Evolutionary conservation across 192 early-diverging fungal species (phyloP).

Genomic region (Entomortierella lignicola): DNA sequence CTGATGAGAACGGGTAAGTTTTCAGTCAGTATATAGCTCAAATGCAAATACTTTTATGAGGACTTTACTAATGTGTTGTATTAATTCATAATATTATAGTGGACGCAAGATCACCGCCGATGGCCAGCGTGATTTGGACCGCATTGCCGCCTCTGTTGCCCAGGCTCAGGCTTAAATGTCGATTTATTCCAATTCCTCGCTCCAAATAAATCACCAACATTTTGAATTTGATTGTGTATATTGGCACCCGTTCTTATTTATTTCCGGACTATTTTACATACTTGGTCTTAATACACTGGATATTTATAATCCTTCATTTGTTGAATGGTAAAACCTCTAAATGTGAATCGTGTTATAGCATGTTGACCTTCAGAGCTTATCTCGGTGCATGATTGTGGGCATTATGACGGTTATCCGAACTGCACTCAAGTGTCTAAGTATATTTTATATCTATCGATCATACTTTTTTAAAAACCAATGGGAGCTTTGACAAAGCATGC

Average conservation of each 20-base stretch:
- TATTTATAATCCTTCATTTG: no score
- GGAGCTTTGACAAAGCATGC: no score
- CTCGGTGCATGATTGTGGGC: no score
- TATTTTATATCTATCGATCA: no score
- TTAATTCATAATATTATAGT: conserved; percentile 52
- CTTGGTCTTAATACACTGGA: no score
- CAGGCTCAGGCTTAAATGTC: conserved; percentile 50
- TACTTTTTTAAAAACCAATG: no score
- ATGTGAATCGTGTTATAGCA: no score
- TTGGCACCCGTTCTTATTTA: not conserved
- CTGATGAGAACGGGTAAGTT: conserved; percentile 81
- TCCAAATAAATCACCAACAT: conserved; percentile 37
- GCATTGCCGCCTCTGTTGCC: conserved; percentile 78
- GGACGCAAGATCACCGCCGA: conserved; percentile 95
- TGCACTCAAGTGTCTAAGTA: no score
- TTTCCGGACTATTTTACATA: not conserved
- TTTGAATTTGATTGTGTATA: conserved; percentile 27
- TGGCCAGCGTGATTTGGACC: conserved; percentile 99
- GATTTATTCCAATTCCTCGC: conserved; percentile 19
- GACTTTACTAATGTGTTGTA: not conserved
- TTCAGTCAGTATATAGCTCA: not conserved
- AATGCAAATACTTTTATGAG: not conserved
- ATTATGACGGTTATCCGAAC: no score
- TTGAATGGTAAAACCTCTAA: no score
- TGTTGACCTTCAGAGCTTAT: no score